phyloP scores from a whole-genome alignment of 495 filamentous ascomycete species.

The Darksidea phi region DNA sequence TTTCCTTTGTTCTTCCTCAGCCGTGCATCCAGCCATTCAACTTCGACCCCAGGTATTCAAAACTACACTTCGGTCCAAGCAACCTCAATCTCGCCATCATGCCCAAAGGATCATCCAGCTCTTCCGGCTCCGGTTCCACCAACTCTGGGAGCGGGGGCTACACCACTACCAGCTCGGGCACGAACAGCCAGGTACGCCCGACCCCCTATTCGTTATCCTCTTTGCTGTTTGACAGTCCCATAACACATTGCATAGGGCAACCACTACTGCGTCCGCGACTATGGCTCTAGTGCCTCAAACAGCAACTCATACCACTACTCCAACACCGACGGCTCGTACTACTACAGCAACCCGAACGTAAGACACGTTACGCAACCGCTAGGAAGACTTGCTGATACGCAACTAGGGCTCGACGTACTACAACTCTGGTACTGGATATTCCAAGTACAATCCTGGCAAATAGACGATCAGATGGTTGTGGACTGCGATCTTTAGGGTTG shows the following conservation, averaged over 20 bases:
- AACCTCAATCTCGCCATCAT: neutral
- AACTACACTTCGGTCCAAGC: too few species aligned
- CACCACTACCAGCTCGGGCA: slow-evolving; percentile 25
- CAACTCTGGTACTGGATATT: slow-evolving; percentile 14
- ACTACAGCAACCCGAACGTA: slow-evolving; percentile 57
- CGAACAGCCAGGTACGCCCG: slow-evolving; percentile 28
- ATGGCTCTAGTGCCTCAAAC: slow-evolving; percentile 48
- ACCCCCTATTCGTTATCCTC: neutral
- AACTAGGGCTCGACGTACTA: slow-evolving; percentile 19
- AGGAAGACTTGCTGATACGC: neutral
- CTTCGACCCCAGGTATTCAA: too few species aligned
- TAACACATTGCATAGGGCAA: slow-evolving; percentile 39
- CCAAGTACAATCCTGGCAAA: slow-evolving; percentile 17
- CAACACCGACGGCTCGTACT: slow-evolving; percentile 58
- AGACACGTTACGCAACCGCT: slow-evolving; percentile 4
- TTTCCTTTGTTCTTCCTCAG: too few species aligned
- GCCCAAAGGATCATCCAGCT: slow-evolving; percentile 19
- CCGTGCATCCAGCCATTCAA: too few species aligned
- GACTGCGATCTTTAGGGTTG: too few species aligned
- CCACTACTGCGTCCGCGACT: slow-evolving; percentile 57
- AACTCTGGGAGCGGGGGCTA: slow-evolving; percentile 20
- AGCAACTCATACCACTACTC: slow-evolving; percentile 59
- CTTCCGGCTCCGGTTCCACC: neutral
- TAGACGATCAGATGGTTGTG: neutral
- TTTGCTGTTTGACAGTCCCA: neutral